These are phyloP conservation scores for Gillenia trifoliata DNA, from an alignment of 306 rosid genomes.

Conservation along the genomic window DNA sequence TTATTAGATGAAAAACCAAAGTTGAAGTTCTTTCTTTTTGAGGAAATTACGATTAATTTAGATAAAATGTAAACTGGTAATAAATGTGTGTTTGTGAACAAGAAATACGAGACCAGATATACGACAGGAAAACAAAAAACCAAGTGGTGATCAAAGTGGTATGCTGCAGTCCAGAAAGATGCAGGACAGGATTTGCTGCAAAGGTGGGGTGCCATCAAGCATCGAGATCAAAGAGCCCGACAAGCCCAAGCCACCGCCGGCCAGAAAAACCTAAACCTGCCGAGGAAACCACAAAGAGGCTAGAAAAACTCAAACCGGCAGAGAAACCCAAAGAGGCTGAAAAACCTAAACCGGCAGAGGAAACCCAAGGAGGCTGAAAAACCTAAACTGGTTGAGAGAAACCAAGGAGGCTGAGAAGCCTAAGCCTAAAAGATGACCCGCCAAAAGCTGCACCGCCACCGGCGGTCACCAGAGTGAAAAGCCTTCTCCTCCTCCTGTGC, in stretches of 20 bases:
- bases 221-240: slow-evolving; percentile 50
- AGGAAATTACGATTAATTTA: not conserved
- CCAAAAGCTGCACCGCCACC: too few species aligned
- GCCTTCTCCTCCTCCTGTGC: too few species aligned
- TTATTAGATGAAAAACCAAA: not conserved
- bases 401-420: slow-evolving; percentile 3
- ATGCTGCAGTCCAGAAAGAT: slow-evolving; percentile 72
- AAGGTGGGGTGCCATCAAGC: slow-evolving; percentile 52
- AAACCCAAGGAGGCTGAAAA: too few species aligned
- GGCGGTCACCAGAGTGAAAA: too few species aligned
- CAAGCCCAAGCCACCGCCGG: slow-evolving; percentile 17
- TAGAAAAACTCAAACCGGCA: not conserved
- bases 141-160: slow-evolving; percentile 56
- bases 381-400: too few species aligned
- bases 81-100: slow-evolving; percentile 30
- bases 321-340: not conserved
- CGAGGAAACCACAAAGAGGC: not conserved
- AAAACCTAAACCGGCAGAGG: not conserved
- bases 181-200: slow-evolving; percentile 44
- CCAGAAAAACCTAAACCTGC: not conserved
- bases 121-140: slow-evolving; percentile 46
- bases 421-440: slow-evolving; percentile 13
- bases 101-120: slow-evolving; percentile 68
- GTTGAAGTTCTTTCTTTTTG: not conserved
- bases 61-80: slow-evolving; percentile 22